These are phyloP conservation scores for Candida boidinii DNA, from an alignment of 805 yeast species.

Conservation along the genomic window DNA sequence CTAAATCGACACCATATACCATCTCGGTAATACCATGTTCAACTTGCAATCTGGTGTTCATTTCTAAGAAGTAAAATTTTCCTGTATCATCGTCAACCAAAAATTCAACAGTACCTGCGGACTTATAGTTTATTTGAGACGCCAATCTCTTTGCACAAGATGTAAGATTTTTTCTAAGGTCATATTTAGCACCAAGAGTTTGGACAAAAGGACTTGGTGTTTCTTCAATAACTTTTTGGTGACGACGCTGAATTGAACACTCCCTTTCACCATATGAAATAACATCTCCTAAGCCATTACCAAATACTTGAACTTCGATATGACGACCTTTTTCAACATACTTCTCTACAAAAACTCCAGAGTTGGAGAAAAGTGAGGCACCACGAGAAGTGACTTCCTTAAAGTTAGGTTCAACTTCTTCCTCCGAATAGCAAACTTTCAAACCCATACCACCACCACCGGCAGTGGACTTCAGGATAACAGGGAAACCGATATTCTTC, in stretches of 20 bases:
- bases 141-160: conserved; percentile 15
- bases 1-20: conserved; percentile 17
- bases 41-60: conserved; percentile 22
- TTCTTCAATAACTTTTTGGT: conserved; percentile 23
- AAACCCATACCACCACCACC: conserved; percentile 26
- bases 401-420: conserved; percentile 10
- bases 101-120: conserved; percentile 24
- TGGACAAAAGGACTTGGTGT: conserved; percentile 19
- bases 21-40: conserved; percentile 23
- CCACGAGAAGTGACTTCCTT: conserved; percentile 18
- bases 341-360: conserved; percentile 19
- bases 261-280: conserved; percentile 21
- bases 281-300: conserved; percentile 20
- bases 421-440: conserved; percentile 11
- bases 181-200: conserved; percentile 3
- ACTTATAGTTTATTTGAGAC: conserved; percentile 14
- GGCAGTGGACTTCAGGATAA: conserved; percentile 21
- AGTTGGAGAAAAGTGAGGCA: conserved; percentile 14
- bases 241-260: conserved; percentile 23
- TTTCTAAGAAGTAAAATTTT: conserved; percentile 18
- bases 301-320: conserved; percentile 22
- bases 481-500: conserved; percentile 16
- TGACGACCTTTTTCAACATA: conserved; percentile 19
- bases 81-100: conserved; percentile 19
- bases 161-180: conserved; percentile 12